Base-by-base conservation (phyloP, 2,329 filamentous ascomycete genomes). In the Colletotrichum sp. region DNA sequence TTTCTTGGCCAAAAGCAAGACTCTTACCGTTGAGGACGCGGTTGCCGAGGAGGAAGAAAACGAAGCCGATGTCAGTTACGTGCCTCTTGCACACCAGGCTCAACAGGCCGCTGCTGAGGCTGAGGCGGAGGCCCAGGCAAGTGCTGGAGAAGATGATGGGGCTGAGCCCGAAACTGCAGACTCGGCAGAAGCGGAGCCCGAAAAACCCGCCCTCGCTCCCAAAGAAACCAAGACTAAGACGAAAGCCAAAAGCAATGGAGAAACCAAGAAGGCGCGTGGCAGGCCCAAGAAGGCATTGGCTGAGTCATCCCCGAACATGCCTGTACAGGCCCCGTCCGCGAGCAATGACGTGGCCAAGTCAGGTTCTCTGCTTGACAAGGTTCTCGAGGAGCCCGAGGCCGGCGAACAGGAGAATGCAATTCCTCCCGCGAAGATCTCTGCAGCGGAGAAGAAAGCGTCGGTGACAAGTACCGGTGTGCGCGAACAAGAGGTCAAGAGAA, bases 1-100 rank as follows among this genome's bases (percentile, higher is more conserved):
- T 0, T 98, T 98, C 87, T 88, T 98, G 76, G 98, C 96, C 83
- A 92, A 93, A 66, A 93, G 91, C 30, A 92, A 89, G 83, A 88
- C 83, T 7, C 82, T 89, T 76, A 93, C 39, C 28, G 66, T 78
- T n/a, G 74, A 76, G n/a, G 80, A 81, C 16, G 70, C 68, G 8
- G 86, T 86, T 30, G 84, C 84, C 27, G 83, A 85, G 16, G 78
- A 80, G 25, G 78, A 82, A 34, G 87, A 85, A 25, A 77, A 77
- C 36, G 72, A 66, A 8, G 76, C 76, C 9, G 75, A 78, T 25
- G 69, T 70, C 48, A 77, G 71, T 30, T 76, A 78, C 9, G 74
- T 77, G 12, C 76, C 76, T 13, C 39, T 74, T 16, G 66, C 74
- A 15, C 74, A 76, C 18, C 34, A 70, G 16, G 55, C 43, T 34